Evolutionary conservation across 139 green algal genomes (phyloP), one percentile per base, ranked within the genome.

Genomic region (Dunaliella sp.): DNA sequence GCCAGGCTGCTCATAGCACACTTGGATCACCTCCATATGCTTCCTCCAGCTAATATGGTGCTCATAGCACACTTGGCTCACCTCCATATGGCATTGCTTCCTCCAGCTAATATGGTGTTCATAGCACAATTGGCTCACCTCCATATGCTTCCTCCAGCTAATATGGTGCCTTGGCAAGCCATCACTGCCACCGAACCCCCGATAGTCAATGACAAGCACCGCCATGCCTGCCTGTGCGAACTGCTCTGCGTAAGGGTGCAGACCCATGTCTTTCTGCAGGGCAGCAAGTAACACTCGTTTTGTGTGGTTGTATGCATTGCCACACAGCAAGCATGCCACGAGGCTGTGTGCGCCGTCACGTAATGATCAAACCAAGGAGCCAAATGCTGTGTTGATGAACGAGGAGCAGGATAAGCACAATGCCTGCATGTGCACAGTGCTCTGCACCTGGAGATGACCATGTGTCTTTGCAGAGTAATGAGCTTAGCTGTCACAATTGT

Each of bases 171-270:
- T 57, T 0, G 86, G 84, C 86, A 81, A 75, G 0, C 90, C 90
- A 1, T 89, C 88, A 35, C 80, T 88, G 81, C 90, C 90, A 0
- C 90, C 90, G 80, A 92, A 93, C 0, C 74, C 81, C 0, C 86
- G 86, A 83, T 93, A 93, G 85, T 93, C 90, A n/a, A 91, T 90
- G 0, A 87, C 87, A n/a, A 93, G 38, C 0, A 90, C 87, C 25
- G 88, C 90, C 74, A 93, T 77, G 34, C 90, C 90, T 30, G 81
- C 88, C 72, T 74, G 48, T n/a, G 86, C 83, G 38, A 89, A 91
- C 36, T 78, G 37, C 73, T 88, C 83, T 2, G 88, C 87, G 31
- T 93, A 93, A 2, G 80, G 80, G 28, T 87, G 85, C 34, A 93
- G 85, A 3, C 87, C 88, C 83, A 91, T 91, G 83, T 91, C 90